Percentiles rank a stretch among this genome's conserved stretches.
Conservation (phyloP, 2,329 filamentous ascomycete species). For the Apiospora aurea region DNA sequence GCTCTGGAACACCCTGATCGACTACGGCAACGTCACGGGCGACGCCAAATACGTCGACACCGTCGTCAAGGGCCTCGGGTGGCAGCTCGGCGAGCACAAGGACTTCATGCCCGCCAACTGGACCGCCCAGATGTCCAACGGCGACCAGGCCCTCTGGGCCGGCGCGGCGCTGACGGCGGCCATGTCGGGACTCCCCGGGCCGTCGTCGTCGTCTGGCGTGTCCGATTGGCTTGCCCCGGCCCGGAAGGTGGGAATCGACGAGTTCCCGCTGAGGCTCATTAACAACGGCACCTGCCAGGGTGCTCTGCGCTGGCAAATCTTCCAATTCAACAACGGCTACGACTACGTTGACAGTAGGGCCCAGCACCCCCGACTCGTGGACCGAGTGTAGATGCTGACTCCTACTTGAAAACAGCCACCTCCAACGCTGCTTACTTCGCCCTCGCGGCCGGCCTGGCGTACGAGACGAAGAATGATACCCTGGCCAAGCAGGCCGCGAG, state of each 20-base stretch:
- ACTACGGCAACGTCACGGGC: constrained; percentile 61
- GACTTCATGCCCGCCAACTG: constrained; percentile 53
- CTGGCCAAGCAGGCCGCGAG: constrained; percentile 57
- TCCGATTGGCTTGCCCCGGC: constrained; percentile 67
- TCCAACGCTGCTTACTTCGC: constrained; percentile 57
- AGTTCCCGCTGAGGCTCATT: constrained; percentile 57
- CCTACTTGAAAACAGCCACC: constrained; percentile 40
- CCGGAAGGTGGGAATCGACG: constrained; percentile 64
- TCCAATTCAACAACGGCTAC: constrained; percentile 60
- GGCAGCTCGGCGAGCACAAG: constrained; percentile 49
- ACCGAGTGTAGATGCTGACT: constrained; percentile 20
- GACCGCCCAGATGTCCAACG: constrained; percentile 49
- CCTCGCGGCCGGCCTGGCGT: constrained; percentile 63
- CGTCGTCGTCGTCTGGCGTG: constrained; percentile 46
- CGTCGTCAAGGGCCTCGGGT: constrained; percentile 50
- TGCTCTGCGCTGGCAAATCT: constrained; percentile 72
- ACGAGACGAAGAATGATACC: constrained; percentile 68
- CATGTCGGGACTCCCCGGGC: constrained; percentile 64
- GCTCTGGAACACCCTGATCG: constrained; percentile 58
- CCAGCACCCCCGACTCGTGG: background rate
- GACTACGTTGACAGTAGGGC: constrained; percentile 49
- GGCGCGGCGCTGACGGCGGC: constrained; percentile 66
- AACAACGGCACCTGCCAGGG: constrained; percentile 57
- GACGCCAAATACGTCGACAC: constrained; percentile 56
- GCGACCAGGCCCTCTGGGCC: constrained; percentile 68